Percentiles rank a stretch among this genome's conserved stretches.
Evolutionary conservation across 768 basidiomycete genomes (phyloP).

Genomic region (Amanita subjunquillea): DNA sequence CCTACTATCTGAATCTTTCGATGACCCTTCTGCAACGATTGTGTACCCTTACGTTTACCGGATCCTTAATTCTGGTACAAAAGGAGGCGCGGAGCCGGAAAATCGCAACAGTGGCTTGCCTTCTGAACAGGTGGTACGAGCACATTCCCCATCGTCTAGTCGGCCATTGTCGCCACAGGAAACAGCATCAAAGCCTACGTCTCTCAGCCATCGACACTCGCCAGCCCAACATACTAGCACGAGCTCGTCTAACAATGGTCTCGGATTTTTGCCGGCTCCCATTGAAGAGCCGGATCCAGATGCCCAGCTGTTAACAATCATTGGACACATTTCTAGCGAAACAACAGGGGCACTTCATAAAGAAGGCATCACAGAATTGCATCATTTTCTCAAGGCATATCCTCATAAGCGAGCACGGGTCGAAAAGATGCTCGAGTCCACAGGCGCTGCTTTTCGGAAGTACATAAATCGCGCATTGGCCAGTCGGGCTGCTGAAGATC

Average conservation of each 20-base stretch:
- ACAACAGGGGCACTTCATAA: constrained; percentile 85
- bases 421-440: constrained; percentile 82
- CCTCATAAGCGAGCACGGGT: constrained; percentile 76
- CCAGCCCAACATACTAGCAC: constrained; percentile 61
- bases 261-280: constrained; percentile 38
- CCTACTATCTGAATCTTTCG: constrained; percentile 80
- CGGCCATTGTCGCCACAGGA: constrained; percentile 66
- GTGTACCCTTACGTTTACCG: constrained; percentile 94
- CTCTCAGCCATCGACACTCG: constrained; percentile 39
- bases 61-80: constrained; percentile 65
- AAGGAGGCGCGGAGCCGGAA: constrained; percentile 28
- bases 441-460: constrained; percentile 83
- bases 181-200: constrained; percentile 34
- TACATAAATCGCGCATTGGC: constrained; percentile 86
- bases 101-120: constrained; percentile 20
- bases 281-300: constrained; percentile 82
- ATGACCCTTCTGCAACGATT: constrained; percentile 94
- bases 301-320: constrained; percentile 70
- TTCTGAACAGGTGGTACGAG: constrained; percentile 29
- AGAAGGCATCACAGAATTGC: constrained; percentile 90
- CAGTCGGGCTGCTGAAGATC: constrained; percentile 79
- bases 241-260: constrained; percentile 52
- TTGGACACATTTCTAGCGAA: constrained; percentile 81
- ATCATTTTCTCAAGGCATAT: constrained; percentile 86
- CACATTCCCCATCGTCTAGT: constrained; percentile 51